phyloP scores from a whole-genome alignment of 495 filamentous ascomycete species.

The Cercophora scortea region DNA sequence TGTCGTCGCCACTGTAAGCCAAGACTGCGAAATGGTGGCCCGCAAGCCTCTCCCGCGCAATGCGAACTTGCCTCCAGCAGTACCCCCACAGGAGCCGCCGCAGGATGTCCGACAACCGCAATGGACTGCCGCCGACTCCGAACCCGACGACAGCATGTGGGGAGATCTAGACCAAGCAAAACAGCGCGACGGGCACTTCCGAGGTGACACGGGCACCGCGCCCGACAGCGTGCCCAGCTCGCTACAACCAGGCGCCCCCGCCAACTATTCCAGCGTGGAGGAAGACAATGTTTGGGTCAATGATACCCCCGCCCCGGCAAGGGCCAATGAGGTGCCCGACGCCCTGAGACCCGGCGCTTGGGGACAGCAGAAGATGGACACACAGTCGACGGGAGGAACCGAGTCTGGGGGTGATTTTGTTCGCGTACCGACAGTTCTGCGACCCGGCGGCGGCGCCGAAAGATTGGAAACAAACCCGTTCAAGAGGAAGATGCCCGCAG shows the following conservation, averaged over 20 bases:
- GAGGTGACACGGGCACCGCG: neutral
- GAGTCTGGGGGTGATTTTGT: constrained; percentile 8
- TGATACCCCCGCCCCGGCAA: neutral
- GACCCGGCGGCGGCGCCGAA: constrained; percentile 22
- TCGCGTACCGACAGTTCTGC: constrained; percentile 24
- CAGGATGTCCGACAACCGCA: constrained; percentile 23
- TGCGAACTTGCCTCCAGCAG: constrained; percentile 19
- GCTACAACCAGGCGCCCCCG: constrained; percentile 12
- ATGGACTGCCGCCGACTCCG: constrained; percentile 27
- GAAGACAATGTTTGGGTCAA: constrained; percentile 19
- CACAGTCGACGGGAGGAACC: constrained; percentile 3
- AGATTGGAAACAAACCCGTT: constrained; percentile 47
- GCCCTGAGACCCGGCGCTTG: constrained; percentile 16
- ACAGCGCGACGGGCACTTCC: neutral
- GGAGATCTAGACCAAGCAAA: constrained; percentile 13
- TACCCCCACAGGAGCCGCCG: constrained; percentile 19
- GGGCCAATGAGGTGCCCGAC: constrained; percentile 6
- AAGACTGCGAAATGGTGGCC: constrained; percentile 11
- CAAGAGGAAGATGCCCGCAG: constrained; percentile 30
- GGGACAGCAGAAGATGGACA: neutral
- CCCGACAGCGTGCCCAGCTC: constrained; percentile 15
- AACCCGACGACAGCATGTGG: constrained; percentile 29
- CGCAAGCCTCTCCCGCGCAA: constrained; percentile 32
- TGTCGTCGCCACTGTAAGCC: neutral
- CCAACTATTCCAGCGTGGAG: constrained; percentile 10